Evolutionary conservation across 2,329 filamentous ascomycete genomes (phyloP), one percentile per base, ranked within the genome.

Genomic region (Didymella segeticola): DNA sequence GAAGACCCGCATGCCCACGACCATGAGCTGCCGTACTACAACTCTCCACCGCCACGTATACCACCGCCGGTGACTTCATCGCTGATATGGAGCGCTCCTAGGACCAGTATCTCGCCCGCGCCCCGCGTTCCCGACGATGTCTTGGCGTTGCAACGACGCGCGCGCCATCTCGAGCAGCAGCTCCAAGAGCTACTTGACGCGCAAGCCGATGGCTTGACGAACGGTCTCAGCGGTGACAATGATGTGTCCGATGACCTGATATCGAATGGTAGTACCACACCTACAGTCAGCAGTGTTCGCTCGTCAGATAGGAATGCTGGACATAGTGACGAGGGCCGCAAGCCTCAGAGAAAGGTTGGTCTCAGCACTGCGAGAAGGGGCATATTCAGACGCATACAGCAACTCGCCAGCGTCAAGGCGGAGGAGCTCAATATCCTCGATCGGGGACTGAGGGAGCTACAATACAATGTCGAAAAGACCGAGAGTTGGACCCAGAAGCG

Each of bases 351-450:
- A 49, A 83, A 80, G 29, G 70, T 84, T 8, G 82, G 86, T 0
- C 77, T 92, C 12, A 80, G 80, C 23, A 81, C 82, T 15, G 87
- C 88, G 1, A 81, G 90, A n/a, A 79, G 81, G 23, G 87, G 86
- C 0, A 81, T 93, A 7, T 80, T 83, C 14, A 81, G 79, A 43
- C 82, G 84, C 42, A 89, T 93, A 70, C 77, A 80, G 3, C 83
- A 86, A 47, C 76, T 93, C 5, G 84, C 84, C 0, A 80, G 82
- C 8, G 75, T 93, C 22, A 91, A 91, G 68, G 78, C 78, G 3
- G 88, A 91, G 52, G 88, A 92, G 73, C 78, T 86, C n/a, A 78
- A 80, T 0, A 78, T 86, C 20, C 75, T 91, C 1, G 79, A 82
- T 3, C 75, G 78, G 1, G 84, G 87, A 2, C 70, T 89, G 29